These are phyloP conservation scores for Trametes maxima DNA, from an alignment of 768 basidiomycete species.

Conservation along the genomic window DNA sequence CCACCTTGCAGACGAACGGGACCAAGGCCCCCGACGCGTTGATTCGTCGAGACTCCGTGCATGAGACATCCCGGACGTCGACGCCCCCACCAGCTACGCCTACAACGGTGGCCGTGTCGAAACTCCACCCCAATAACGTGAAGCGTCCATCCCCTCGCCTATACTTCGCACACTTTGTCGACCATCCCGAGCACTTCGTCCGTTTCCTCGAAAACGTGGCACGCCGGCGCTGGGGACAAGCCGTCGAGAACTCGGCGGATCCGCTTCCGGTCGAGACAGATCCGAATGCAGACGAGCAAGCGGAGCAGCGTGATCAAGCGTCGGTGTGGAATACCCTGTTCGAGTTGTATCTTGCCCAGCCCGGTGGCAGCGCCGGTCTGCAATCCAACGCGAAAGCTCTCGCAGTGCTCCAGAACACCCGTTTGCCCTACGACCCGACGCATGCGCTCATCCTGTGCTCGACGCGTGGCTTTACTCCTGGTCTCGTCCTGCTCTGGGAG, in stretches of 20 bases:
- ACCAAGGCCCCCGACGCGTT: not conserved
- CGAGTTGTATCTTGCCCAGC: conserved; percentile 83
- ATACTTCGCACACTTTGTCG: conserved; percentile 94
- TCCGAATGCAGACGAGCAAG: conserved; percentile 43
- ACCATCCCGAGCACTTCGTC: conserved; percentile 82
- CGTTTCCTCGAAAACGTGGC: conserved; percentile 90
- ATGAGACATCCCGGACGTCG: conserved; percentile 31
- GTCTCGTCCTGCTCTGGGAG: conserved; percentile 91
- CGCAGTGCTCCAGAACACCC: conserved; percentile 60
- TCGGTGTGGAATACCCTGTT: conserved; percentile 96
- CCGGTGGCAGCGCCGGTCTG: conserved; percentile 37
- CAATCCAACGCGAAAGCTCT: conserved; percentile 67
- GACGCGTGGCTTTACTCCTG: conserved; percentile 75
- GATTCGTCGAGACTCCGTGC: conserved; percentile 39
- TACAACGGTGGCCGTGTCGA: conserved; percentile 17
- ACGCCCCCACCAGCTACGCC: conserved; percentile 34
- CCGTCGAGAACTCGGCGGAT: conserved; percentile 44
- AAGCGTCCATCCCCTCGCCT: conserved; percentile 77
- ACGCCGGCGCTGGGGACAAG: conserved; percentile 76
- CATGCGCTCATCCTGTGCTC: conserved; percentile 97
- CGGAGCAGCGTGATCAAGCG: conserved; percentile 68
- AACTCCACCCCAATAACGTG: conserved; percentile 34
- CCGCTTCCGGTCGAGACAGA: conserved; percentile 20
- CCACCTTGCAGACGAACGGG: conserved; percentile 1
- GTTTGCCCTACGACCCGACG: conserved; percentile 79